Evolutionary conservation across 805 yeast genomes (phyloP).

Genomic region (fission yeast (Schizosaccharomyces pombe)): ASM294v3 CU329670.1:3970001-3970500

Average conservation of each 20-base stretch:
- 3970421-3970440: not conserved
- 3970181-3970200: not conserved
- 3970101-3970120: not conserved
- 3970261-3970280: not conserved
- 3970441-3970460: not conserved
- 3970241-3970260: not conserved
- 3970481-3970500: slow-evolving; percentile 45
- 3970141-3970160: not conserved
- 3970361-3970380: too few species aligned
- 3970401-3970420: not conserved
- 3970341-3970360: not conserved
- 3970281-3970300: not conserved
- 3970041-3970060: not conserved
- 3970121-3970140: not conserved
- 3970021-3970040: not conserved
- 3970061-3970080: not conserved
- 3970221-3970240: not conserved
- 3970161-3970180: slow-evolving; percentile 1
- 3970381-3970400: not conserved
- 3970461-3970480: not conserved
- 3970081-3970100: not conserved
- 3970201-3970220: not conserved
- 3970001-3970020: not conserved
- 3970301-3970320: not conserved
- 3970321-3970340: not conserved